These are phyloP conservation scores for Xylaria sp. DNA, from an alignment of 2,329 filamentous ascomycete species.

Conservation along the genomic window DNA sequence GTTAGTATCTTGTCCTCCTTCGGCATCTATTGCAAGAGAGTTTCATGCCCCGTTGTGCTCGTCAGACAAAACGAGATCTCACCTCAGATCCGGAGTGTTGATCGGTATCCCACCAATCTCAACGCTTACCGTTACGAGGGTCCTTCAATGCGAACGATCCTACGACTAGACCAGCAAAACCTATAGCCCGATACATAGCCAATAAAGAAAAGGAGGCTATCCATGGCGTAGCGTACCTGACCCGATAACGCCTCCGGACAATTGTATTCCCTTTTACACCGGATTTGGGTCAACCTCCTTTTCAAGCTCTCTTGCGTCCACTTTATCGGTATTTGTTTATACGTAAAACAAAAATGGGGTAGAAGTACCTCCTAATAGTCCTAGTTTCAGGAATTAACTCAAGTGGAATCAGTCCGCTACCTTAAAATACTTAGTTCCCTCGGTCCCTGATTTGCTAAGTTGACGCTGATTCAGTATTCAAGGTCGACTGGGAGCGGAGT, in stretches of 20 bases:
- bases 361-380: too few species aligned
- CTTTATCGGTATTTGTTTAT: background rate
- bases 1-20: background rate
- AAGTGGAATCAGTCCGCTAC: background rate
- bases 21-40: background rate
- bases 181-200: background rate
- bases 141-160: background rate
- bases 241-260: background rate
- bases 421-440: background rate
- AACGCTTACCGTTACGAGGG: background rate
- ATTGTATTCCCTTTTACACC: background rate
- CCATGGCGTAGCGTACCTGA: background rate
- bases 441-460: background rate
- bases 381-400: too few species aligned
- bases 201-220: background rate
- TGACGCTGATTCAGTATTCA: background rate
- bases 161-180: background rate
- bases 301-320: background rate
- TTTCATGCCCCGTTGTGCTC: background rate
- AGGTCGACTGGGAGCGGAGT: slow-evolving; percentile 5
- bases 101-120: slow-evolving; percentile 13
- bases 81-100: slow-evolving; percentile 8
- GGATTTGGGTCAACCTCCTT: background rate
- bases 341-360: too few species aligned
- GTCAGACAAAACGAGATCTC: slow-evolving; percentile 15